A percentile compares a stretch with the other conserved stretches of the same genome.
These are phyloP conservation scores for Phytophthora brassicae DNA, from an alignment of 352 stramenopile species.

Conservation along the genomic window DNA sequence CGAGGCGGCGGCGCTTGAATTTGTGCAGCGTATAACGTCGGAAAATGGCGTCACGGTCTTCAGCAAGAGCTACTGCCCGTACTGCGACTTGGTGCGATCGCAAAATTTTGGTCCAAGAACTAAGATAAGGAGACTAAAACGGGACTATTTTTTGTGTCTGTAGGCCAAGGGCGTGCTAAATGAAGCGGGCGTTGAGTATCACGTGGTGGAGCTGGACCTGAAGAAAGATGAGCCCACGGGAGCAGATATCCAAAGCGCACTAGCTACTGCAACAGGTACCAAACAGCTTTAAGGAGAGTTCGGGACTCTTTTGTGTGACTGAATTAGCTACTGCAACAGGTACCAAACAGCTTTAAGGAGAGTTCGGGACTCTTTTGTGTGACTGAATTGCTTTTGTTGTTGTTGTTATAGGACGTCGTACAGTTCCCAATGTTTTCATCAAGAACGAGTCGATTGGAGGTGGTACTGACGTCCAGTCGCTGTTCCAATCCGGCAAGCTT, in stretches of 20 bases:
- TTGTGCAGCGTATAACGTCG: slow-evolving; percentile 51
- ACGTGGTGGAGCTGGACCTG: slow-evolving; percentile 69
- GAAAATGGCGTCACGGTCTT: slow-evolving; percentile 77
- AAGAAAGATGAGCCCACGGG: slow-evolving; percentile 64
- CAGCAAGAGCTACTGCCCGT: slow-evolving; percentile 95
- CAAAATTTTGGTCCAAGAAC: background rate
- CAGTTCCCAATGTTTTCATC: slow-evolving; percentile 97
- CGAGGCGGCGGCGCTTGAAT: slow-evolving; percentile 51
- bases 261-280: slow-evolving; percentile 86
- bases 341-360: slow-evolving; percentile 22
- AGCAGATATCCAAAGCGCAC: slow-evolving; percentile 84
- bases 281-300: slow-evolving; percentile 1
- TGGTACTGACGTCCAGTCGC: slow-evolving; percentile 91
- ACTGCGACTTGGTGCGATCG: slow-evolving; percentile 72
- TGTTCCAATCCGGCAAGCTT: slow-evolving; percentile 88
- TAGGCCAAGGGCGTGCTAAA: slow-evolving; percentile 88
- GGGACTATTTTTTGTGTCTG: background rate
- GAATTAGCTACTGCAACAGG: slow-evolving; percentile 88
- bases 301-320: background rate
- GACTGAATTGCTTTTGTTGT: background rate
- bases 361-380: background rate
- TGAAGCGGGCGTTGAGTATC: slow-evolving; percentile 50
- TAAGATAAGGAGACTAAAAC: background rate
- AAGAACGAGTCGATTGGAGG: slow-evolving; percentile 92
- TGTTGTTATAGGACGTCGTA: slow-evolving; percentile 74